A percentile compares a stretch with the other conserved stretches of the same genome.
phyloP scores from a whole-genome alignment of 2,329 filamentous ascomycete genomes.

The Immersiporthe knoxdaviesiana region DNA sequence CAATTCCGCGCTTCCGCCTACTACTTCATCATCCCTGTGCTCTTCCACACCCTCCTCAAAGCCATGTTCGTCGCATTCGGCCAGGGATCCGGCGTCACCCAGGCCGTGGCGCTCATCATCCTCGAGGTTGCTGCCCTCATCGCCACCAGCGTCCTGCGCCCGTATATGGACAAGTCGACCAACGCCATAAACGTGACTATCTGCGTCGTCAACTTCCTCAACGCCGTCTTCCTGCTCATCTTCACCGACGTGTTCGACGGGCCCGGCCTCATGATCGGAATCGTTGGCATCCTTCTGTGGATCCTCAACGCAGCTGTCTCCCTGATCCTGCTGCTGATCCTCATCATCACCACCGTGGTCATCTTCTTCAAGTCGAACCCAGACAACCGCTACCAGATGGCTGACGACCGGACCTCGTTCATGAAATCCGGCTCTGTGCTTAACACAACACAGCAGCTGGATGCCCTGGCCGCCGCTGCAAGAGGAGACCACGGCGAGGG shows the following conservation, averaged over 20 bases:
- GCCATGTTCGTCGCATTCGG: conserved; percentile 79
- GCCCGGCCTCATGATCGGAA: conserved; percentile 75
- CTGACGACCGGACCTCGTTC: conserved; percentile 85
- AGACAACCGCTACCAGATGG: conserved; percentile 86
- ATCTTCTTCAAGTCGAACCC: conserved; percentile 84
- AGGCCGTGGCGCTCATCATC: conserved; percentile 76
- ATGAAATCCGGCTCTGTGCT: conserved; percentile 85
- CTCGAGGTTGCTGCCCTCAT: conserved; percentile 76
- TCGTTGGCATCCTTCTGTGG: conserved; percentile 84
- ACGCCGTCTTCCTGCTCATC: conserved; percentile 77
- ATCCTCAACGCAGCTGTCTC: conserved; percentile 79
- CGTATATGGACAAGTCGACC: conserved; percentile 96
- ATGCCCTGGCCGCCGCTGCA: conserved; percentile 80
- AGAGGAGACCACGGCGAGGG: conserved; percentile 71
- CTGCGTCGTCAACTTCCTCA: conserved; percentile 79
- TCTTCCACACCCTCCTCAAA: conserved; percentile 76
- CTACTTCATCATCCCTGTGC: conserved; percentile 79
- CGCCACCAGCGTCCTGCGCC: conserved; percentile 71
- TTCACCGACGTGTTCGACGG: conserved; percentile 83
- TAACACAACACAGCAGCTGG: conserved; percentile 72
- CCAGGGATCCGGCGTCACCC: conserved; percentile 67
- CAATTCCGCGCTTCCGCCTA: conserved; percentile 88
- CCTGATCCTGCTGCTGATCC: conserved; percentile 74
- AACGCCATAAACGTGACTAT: conserved; percentile 90
- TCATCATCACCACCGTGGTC: conserved; percentile 66